Percentiles rank a stretch among this genome's conserved stretches.
phyloP scores from a whole-genome alignment of 2,329 filamentous ascomycete genomes.

The Magnaporthiopsis poae region DNA sequence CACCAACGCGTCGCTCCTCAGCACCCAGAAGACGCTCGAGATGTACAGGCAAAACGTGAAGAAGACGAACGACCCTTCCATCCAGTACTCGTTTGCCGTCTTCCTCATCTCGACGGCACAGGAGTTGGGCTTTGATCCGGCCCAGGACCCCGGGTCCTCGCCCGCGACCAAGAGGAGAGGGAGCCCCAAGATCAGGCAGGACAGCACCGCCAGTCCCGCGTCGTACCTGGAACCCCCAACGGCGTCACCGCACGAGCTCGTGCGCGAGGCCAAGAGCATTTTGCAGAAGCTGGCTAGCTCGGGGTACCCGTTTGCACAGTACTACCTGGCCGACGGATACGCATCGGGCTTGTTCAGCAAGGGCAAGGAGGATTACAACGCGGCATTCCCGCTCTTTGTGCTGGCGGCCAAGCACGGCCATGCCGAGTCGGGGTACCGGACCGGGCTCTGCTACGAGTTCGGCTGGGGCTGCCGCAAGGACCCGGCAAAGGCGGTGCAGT shows the following conservation, averaged over 20 bases:
- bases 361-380: conserved; percentile 81
- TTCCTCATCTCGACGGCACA: conserved; percentile 86
- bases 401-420: conserved; percentile 94
- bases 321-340: conserved; percentile 90
- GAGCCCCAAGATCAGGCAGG: conserved; percentile 37
- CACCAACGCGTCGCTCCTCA: conserved; percentile 80
- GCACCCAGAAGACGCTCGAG: conserved; percentile 85
- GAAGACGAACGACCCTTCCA: conserved; percentile 81
- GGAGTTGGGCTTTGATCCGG: conserved; percentile 54
- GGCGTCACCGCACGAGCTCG: conserved; percentile 54
- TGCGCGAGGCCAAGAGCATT: conserved; percentile 81
- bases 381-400: conserved; percentile 85
- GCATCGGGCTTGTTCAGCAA: conserved; percentile 93
- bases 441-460: conserved; percentile 92
- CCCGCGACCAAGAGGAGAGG: conserved; percentile 31
- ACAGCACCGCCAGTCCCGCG: conserved; percentile 36
- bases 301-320: conserved; percentile 93
- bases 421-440: conserved; percentile 87
- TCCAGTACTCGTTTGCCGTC: conserved; percentile 93
- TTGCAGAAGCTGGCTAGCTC: conserved; percentile 75
- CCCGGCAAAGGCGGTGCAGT: conserved; percentile 84
- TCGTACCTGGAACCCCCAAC: conserved; percentile 35
- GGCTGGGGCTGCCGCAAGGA: conserved; percentile 92
- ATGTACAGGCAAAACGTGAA: conserved; percentile 97
- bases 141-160: conserved; percentile 32